Conservation (phyloP, 1,139 yeast species). For the Suhomyces yuchorum region DNA sequence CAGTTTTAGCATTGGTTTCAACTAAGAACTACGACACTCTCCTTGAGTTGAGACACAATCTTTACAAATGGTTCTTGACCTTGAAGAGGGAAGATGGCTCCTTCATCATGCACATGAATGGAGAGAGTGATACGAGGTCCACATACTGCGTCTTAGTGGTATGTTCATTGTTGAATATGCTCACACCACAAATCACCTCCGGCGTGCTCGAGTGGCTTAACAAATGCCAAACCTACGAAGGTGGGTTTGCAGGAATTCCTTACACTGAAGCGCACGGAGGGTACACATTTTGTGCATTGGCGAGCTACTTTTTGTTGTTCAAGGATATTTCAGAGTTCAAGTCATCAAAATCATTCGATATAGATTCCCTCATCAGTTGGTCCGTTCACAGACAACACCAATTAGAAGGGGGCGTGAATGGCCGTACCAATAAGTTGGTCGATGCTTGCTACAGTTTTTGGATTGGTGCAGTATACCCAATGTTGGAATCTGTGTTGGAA, state of each 20-base stretch:
- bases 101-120: conserved; percentile 70
- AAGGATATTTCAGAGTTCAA: conserved; percentile 27
- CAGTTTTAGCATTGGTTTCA: conserved; percentile 61
- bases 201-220: conserved; percentile 64
- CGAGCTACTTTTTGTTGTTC: conserved; percentile 58
- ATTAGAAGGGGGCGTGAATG: conserved; percentile 83
- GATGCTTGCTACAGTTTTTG: conserved; percentile 97
- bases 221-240: conserved; percentile 86
- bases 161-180: conserved; percentile 64
- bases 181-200: conserved; percentile 60
- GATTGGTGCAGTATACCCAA: conserved; percentile 80
- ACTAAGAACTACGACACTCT: conserved; percentile 46
- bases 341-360: conserved; percentile 29
- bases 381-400: conserved; percentile 64
- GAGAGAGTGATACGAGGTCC: conserved; percentile 87
- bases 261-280: conserved; percentile 96
- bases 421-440: conserved; percentile 89
- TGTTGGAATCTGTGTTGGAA: conserved; percentile 56
- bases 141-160: conserved; percentile 83
- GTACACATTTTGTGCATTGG: conserved; percentile 87
- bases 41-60: conserved; percentile 27
- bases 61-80: conserved; percentile 66
- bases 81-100: conserved; percentile 74
- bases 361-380: conserved; percentile 62
- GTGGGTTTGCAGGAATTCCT: conserved; percentile 88